Percentiles rank a stretch among this genome's conserved stretches.
These are phyloP conservation scores for Phalaenopsis aphrodite DNA, from an alignment of 106 monocot genomes.

Conservation along the genomic window DNA sequence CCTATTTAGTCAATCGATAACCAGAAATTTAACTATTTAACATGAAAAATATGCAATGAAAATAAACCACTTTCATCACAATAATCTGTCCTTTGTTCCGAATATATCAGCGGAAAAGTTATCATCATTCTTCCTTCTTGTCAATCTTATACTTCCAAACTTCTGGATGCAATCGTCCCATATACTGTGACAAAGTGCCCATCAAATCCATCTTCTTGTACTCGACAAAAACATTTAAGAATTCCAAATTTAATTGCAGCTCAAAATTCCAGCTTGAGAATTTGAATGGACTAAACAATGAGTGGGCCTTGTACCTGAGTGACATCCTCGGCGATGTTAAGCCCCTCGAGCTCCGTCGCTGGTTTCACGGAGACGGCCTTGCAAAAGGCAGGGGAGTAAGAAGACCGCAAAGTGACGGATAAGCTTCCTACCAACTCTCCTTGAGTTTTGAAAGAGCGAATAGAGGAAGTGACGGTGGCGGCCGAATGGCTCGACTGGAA, in stretches of 20 bases:
- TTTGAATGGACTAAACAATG: too few relatives aligned
- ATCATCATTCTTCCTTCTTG: too few relatives aligned
- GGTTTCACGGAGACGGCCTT: constrained; percentile 40
- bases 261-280: too few relatives aligned
- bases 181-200: background rate
- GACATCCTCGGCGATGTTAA: constrained; percentile 90
- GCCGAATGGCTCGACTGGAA: constrained; percentile 1
- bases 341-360: constrained; percentile 72
- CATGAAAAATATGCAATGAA: too few relatives aligned
- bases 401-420: background rate
- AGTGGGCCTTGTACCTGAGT: constrained; percentile 44
- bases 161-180: background rate
- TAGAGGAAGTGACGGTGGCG: background rate
- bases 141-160: background rate
- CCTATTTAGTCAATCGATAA: too few relatives aligned
- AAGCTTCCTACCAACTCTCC: background rate
- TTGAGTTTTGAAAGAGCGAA: background rate
- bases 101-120: too few relatives aligned
- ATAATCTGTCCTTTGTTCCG: too few relatives aligned
- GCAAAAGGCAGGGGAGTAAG: constrained; percentile 13
- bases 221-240: background rate
- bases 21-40: too few relatives aligned
- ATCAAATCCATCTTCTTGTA: background rate
- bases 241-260: background rate
- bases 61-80: too few relatives aligned